Conservation (phyloP, 1,139 yeast species). For the Yamadazyma sp. region DNA sequence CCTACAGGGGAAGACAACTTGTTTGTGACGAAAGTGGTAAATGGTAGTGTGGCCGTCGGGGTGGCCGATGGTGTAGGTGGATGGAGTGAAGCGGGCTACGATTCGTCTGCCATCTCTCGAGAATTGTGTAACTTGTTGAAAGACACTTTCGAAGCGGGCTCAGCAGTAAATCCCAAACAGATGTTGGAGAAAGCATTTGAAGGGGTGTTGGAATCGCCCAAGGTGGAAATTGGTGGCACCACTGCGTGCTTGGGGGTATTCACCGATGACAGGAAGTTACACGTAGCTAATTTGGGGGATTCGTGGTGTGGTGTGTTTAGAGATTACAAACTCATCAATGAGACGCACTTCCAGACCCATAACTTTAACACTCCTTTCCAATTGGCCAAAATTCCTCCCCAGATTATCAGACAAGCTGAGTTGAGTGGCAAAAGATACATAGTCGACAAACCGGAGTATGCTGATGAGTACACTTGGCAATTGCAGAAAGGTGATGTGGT, state of each 20-base stretch:
- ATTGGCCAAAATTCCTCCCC: slow-evolving; percentile 77
- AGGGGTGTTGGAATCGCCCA: slow-evolving; percentile 51
- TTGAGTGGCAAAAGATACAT: slow-evolving; percentile 60
- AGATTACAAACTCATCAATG: slow-evolving; percentile 57
- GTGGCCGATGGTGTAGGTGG: slow-evolving; percentile 99
- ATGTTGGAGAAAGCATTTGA: slow-evolving; percentile 58
- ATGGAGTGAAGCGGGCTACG: slow-evolving; percentile 91
- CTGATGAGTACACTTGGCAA: slow-evolving; percentile 50
- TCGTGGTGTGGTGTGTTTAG: slow-evolving; percentile 92
- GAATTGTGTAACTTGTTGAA: slow-evolving; percentile 55
- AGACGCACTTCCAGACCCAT: slow-evolving; percentile 80
- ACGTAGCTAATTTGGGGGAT: slow-evolving; percentile 85
- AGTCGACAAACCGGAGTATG: slow-evolving; percentile 53
- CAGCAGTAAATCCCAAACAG: slow-evolving; percentile 38
- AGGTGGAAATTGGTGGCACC: slow-evolving; percentile 90
- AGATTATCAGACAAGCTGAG: slow-evolving; percentile 56
- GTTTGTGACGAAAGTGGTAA: slow-evolving; percentile 50
- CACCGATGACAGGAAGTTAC: slow-evolving; percentile 48
- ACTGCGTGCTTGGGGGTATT: slow-evolving; percentile 87
- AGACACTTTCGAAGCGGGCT: slow-evolving; percentile 24
- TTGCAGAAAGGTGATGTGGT: slow-evolving; percentile 70
- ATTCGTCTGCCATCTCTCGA: slow-evolving; percentile 77
- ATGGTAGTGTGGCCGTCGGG: slow-evolving; percentile 64
- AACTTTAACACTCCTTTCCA: slow-evolving; percentile 92
- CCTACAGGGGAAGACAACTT: slow-evolving; percentile 90